These are phyloP conservation scores for Rosa chinensis DNA, from an alignment of 306 rosid species.

Conservation along the genomic window DNA sequence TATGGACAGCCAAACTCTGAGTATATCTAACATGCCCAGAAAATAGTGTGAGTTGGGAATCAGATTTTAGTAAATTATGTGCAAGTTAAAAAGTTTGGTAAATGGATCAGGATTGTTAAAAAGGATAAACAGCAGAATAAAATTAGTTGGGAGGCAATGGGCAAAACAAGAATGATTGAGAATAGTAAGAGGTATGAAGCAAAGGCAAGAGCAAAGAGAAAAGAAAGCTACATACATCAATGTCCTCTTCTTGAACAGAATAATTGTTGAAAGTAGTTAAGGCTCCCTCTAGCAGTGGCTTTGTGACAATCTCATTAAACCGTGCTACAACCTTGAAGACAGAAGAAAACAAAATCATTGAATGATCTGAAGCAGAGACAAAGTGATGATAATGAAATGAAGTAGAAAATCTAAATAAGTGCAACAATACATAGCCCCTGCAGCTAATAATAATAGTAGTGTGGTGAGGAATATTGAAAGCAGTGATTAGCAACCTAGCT, in stretches of 20 bases:
- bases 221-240: slow-evolving; percentile 59
- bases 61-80: not conserved
- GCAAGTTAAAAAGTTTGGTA: not conserved
- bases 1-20: not conserved
- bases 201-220: not conserved
- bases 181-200: not conserved
- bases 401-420: not conserved
- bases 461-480: no score
- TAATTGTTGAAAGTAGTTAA: slow-evolving; percentile 73
- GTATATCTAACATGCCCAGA: not conserved
- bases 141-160: not conserved
- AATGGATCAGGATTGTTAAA: not conserved
- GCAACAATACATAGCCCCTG: no score
- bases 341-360: slow-evolving; percentile 7
- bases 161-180: not conserved
- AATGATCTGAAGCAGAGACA: slow-evolving; percentile 3
- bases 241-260: slow-evolving; percentile 75
- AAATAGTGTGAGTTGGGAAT: not conserved
- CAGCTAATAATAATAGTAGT: no score
- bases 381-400: not conserved
- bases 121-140: not conserved
- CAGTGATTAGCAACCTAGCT: no score
- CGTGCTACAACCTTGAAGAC: slow-evolving; percentile 79
- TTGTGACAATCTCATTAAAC: slow-evolving; percentile 87
- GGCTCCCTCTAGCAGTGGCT: slow-evolving; percentile 86